Evolutionary conservation across 78 protist species (phyloP).

Genomic region (Polysphondylium violaceum): DNA sequence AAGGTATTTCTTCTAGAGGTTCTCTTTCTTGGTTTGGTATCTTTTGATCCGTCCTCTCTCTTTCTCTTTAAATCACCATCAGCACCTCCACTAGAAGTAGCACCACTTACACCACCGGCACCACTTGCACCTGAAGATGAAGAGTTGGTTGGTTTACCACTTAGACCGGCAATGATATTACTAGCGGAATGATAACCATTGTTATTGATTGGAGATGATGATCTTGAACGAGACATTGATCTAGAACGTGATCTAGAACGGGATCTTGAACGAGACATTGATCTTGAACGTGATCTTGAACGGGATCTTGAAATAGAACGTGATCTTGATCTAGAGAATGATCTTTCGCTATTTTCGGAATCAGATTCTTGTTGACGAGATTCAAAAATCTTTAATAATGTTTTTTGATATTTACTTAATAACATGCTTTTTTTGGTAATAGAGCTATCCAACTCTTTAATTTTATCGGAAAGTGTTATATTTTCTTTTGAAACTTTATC

Average conservation of each 20-base stretch:
- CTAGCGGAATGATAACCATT: background rate
- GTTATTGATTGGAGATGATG: conserved; percentile 19
- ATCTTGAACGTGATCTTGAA: conserved; percentile 41
- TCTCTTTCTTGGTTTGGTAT: conserved; percentile 22
- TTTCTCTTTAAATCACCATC: conserved; percentile 42
- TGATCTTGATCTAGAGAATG: conserved; percentile 23
- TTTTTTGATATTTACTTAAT: conserved; percentile 51
- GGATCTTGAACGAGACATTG: conserved; percentile 22
- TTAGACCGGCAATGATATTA: background rate
- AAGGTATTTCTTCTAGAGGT: conserved; percentile 63
- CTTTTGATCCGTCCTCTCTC: conserved; percentile 1
- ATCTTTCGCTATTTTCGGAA: conserved; percentile 13
- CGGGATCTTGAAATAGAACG: conserved; percentile 39
- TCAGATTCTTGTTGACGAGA: conserved; percentile 1
- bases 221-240: conserved; percentile 11
- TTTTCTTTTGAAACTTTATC: background rate
- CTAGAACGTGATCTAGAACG: conserved; percentile 27
- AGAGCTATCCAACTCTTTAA: conserved; percentile 6
- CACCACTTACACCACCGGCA: background rate
- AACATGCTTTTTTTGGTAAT: conserved; percentile 22
- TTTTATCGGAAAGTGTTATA: conserved; percentile 3
- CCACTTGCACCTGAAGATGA: background rate
- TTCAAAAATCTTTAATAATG: conserved; percentile 58
- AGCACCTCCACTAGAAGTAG: background rate
- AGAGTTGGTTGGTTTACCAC: background rate